These are phyloP conservation scores for Musa schizocarpa DNA, from an alignment of 176 grass and related monocot species.

Conservation along the genomic window DNA sequence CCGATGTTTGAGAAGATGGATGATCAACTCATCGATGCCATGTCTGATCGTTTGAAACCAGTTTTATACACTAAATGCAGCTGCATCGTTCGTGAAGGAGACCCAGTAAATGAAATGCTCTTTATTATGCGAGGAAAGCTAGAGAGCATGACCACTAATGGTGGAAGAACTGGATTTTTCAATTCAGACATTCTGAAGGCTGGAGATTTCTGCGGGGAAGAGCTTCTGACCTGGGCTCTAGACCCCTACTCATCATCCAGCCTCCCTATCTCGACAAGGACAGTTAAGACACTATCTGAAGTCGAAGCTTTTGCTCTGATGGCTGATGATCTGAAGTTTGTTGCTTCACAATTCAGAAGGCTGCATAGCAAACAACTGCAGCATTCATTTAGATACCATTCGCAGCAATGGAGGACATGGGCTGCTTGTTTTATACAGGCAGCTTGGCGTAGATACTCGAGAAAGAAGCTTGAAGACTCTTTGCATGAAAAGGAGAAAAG, in stretches of 20 bases:
- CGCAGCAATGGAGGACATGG: slow-evolving; percentile 94
- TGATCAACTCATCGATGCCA: slow-evolving; percentile 73
- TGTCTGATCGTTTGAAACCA: slow-evolving; percentile 80
- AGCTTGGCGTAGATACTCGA: slow-evolving; percentile 61
- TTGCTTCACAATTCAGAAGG: slow-evolving; percentile 77
- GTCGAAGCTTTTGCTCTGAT: slow-evolving; percentile 84
- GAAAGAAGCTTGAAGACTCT: slow-evolving; percentile 30
- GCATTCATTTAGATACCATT: slow-evolving; percentile 81
- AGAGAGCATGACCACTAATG: too few species aligned
- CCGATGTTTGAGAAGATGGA: slow-evolving; percentile 98
- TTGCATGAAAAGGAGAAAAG: slow-evolving; percentile 69
- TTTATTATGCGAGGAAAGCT: too few species aligned
- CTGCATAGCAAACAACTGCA: slow-evolving; percentile 81
- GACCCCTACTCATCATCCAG: slow-evolving; percentile 48
- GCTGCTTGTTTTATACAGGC: slow-evolving; percentile 92
- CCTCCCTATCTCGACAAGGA: slow-evolving; percentile 82
- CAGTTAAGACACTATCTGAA: slow-evolving; percentile 70
- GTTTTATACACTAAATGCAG: slow-evolving; percentile 73
- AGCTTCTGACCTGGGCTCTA: slow-evolving; percentile 95
- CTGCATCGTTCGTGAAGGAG: slow-evolving; percentile 26
- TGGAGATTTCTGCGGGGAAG: slow-evolving; percentile 91
- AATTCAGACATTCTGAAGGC: slow-evolving; percentile 66
- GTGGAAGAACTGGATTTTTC: slow-evolving; percentile 49
- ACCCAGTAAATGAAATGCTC: too few species aligned
- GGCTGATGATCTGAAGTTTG: slow-evolving; percentile 82